Evolutionary conservation across 1,139 yeast species (phyloP), one percentile per base, ranked within the genome.

Genomic region (Geotrichum reessii): DNA sequence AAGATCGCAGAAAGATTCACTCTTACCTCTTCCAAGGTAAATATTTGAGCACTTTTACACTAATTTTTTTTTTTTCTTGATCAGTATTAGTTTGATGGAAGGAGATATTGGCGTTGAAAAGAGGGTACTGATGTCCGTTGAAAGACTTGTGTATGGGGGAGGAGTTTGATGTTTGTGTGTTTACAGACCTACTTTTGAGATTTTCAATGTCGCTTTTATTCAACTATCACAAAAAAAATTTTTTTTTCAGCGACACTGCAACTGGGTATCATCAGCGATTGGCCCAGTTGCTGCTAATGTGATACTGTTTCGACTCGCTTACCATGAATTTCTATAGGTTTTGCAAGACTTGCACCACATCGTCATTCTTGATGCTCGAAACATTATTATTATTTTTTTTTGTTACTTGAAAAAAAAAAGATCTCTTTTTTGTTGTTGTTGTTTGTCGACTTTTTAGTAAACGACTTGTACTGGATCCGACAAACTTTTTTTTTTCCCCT

Each of bases 1-100:
- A 89, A 82, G 98, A 93, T 81, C 92, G 99, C 87, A 90, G 89
- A 85, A 90, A 89, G 93, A 93, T 93, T 81, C 96, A 90, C 95
- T 89, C 87, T 81, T 87, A 92, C 88, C 95, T 93, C 82, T 92
- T 91, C 89, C 93, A 90, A 83, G 95, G 95, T 87, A 86, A 78
- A 93, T 87, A 56, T 52, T 37, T 25, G n/a, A 14, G 12, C 40
- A 33, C 40, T 8, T 37, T 25, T 25, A 4, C 17, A 37, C 44
- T 37, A 37, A 37, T 37, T 37, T 37, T 37, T 37, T 11, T 33
- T 31, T 31, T 3, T 31, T 31, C 3, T 31, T 31, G 12, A 12
- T 31, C 12, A 37, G n/a, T 37, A 33, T 33, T 17, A 17, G 44
- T 33, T 12, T 7, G 17, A 12, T 33, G 40, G 17, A 12, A 8